Base-by-base conservation (phyloP, 306 rosid species). In the Rosa persica region DNA sequence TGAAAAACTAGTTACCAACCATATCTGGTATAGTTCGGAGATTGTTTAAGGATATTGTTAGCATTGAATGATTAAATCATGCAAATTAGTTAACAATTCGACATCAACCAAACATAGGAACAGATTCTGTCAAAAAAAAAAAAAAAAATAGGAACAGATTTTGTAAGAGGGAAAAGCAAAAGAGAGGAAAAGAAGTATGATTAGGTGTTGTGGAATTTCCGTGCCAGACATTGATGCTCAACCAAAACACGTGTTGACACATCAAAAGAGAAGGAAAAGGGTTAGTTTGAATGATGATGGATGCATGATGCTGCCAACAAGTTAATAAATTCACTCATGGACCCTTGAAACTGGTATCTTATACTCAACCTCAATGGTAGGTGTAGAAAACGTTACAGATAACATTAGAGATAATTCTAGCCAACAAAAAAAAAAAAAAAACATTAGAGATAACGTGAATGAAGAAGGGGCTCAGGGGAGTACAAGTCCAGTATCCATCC, bases 201-300 rank as follows among this genome's bases (percentile, higher is more conserved):
- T 66, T 78, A 57, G 87, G 66, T 67, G 36, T 6, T 58, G 49
- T 54, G 64, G 73, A 73, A 34, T 73, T 61, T 73, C 16, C 16
- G 81, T n/a, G 84, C 42, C 51, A 81, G 73, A 67, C 67, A 70
- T 65, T 69, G 73, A 75, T 76, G 67, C 70, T 34, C 48, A 65
- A 54, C 43, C 48, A 65, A 47, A 40, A 67, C 89, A 79, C 82
- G 89, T 87, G 90, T 73, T 77, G 72, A 48, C 76, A 80, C 74
- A 61, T 43, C 46, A 16, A 47, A 83, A 74, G 74, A 75, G 43
- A 75, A 49, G 58, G 71, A 51, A 70, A 65, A 79, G 72, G 43
- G 69, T 72, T 76, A 70, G 23, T 43, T 81, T 66, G 51, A 81
- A 84, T 66, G 51, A 82, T 73, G 83, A 7, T 66, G 76, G 75